Evolutionary conservation across 441 rosid genomes (phyloP), one percentile per base, ranked within the genome.

Genomic region (Macaranga tanarius): DNA sequence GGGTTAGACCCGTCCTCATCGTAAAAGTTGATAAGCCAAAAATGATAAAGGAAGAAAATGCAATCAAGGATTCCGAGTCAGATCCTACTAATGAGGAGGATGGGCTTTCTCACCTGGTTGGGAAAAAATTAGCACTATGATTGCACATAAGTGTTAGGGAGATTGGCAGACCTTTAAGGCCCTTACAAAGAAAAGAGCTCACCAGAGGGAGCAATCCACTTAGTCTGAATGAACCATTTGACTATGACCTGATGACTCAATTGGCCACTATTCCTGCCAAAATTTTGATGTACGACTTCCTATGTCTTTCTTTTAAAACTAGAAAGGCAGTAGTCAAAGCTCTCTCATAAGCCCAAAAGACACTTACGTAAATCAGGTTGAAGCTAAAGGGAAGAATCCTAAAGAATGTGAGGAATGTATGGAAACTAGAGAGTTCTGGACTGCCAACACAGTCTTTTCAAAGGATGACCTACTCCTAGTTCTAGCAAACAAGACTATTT

Each of bases 51-150:
- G 44, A 40, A 40, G 44, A 20, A 56, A 56, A 7, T 56, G 28
- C 26, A 55, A 26, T 55, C 25, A 55, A 12, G 10, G 28, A 20
- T 55, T 55, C 11, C 25, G 60, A 56, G 60, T 20, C 31, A 23
- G 31, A 56, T 56, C 60, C 60, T 56, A 56, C 60, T 56, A 56
- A 56, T 56, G 60, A 56, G 60, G 60, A 56, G 60, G 60, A 56
- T 4, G 10, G 31, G 4, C 60, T 11, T 50, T 50, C 54, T 50
- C 54, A 50, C 54, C 54, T 4, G 1, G 54, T 50, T 2, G n/a
- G n/a, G 17, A 50, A 40, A 40, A 40, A 40, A 38, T 40, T 40
- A 40, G 44, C 44, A 40, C 44, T 7, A 9, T 40, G 44, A 40
- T 40, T 40, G 44, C 44, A 40, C 5, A 5, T 0, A 40, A 40